Conservation (phyloP, 2,329 filamentous ascomycete genomes). For the Aureobasidium lini region DNA sequence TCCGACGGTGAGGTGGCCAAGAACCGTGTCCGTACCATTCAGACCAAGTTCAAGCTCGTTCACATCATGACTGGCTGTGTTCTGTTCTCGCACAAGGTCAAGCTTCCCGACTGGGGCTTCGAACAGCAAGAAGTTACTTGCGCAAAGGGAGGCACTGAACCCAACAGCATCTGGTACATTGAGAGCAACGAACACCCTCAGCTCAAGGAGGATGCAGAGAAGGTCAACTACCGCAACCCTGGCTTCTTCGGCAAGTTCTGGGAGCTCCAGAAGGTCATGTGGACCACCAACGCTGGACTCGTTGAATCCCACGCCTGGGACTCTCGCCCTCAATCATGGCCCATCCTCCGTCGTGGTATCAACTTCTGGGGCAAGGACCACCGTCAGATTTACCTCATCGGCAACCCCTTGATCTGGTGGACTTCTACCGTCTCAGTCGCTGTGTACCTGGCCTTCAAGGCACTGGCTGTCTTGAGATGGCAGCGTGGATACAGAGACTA, state of each 20-base stretch:
- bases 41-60: constrained; percentile 91
- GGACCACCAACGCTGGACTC: constrained; percentile 93
- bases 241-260: constrained; percentile 97
- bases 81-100: constrained; percentile 97
- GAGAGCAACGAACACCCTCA: constrained; percentile 82
- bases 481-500: constrained; percentile 91
- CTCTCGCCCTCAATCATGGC: constrained; percentile 89
- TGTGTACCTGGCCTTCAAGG: constrained; percentile 79
- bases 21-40: constrained; percentile 80
- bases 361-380: constrained; percentile 98
- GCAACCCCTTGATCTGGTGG: constrained; percentile 95
- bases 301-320: constrained; percentile 98
- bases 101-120: constrained; percentile 94
- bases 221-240: constrained; percentile 90
- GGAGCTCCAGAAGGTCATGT: constrained; percentile 97
- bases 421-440: constrained; percentile 69
- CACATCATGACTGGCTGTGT: constrained; percentile 96
- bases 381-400: constrained; percentile 92
- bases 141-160: constrained; percentile 79
- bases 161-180: constrained; percentile 96
- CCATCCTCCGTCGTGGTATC: constrained; percentile 84
- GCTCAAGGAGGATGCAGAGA: constrained; percentile 69
- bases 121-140: constrained; percentile 99
- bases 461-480: constrained; percentile 79
- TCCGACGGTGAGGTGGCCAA: constrained; percentile 74